Evolutionary conservation across 2,329 filamentous ascomycete genomes (phyloP).

Genomic region (Colletotrichum ledebouriae): DNA sequence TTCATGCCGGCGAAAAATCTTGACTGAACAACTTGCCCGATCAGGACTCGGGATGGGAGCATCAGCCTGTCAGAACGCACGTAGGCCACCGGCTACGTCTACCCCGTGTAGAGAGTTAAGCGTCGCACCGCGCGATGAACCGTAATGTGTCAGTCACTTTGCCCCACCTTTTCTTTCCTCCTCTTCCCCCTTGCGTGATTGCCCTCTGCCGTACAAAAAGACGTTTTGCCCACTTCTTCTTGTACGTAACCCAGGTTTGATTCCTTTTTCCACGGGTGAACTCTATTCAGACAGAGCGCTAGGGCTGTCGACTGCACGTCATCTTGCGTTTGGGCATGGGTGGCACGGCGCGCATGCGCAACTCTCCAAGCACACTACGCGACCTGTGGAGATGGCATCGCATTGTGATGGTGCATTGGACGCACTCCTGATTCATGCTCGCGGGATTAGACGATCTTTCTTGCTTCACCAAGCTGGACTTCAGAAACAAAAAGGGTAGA

Average conservation of each 20-base stretch:
- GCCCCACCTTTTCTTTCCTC: background rate
- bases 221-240: background rate
- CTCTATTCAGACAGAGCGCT: conserved; percentile 24
- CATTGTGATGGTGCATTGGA: conserved; percentile 23
- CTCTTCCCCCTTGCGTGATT: too few relatives aligned
- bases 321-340: conserved; percentile 39
- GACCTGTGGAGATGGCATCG: conserved; percentile 21
- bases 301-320: conserved; percentile 33
- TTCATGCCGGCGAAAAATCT: conserved; percentile 6
- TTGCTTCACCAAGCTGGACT: background rate
- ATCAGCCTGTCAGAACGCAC: conserved; percentile 37
- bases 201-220: background rate
- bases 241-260: background rate
- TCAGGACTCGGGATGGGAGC: conserved; percentile 36
- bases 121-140: too few relatives aligned
- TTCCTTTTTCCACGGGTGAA: conserved; percentile 23
- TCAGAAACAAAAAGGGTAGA: background rate
- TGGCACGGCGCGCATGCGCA: conserved; percentile 31
- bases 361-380: background rate
- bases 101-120: conserved; percentile 4
- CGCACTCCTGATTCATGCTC: conserved; percentile 6
- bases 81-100: conserved; percentile 12
- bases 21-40: conserved; percentile 37
- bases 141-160: background rate
- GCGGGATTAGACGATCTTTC: background rate